Percentiles rank a stretch among this genome's conserved stretches.
Conservation (phyloP, 257 asterid genomes). For the Penstemon davidsonii region DNA sequence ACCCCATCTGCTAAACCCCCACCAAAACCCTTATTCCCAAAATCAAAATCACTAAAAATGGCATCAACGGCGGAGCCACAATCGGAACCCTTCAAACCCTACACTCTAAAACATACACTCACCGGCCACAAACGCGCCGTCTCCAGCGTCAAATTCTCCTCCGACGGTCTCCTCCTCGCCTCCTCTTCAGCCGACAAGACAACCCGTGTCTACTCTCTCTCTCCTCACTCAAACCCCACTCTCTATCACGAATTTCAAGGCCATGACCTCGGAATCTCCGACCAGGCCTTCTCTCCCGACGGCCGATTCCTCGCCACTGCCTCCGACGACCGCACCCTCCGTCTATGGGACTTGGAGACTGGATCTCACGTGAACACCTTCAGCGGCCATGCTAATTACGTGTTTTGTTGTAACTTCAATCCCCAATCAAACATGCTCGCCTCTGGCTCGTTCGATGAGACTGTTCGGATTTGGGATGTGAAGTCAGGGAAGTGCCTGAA, state of each 20-base stretch:
- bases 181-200: conserved; percentile 88
- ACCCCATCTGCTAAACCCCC: conserved; percentile 24
- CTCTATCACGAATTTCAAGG: conserved; percentile 66
- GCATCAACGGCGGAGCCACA: conserved; percentile 47
- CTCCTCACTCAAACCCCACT: conserved; percentile 36
- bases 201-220: conserved; percentile 62
- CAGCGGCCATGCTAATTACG: conserved; percentile 82
- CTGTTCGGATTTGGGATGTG: conserved; percentile 93
- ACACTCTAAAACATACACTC: conserved; percentile 63
- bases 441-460: conserved; percentile 89
- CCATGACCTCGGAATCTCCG: conserved; percentile 84
- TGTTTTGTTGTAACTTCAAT: conserved; percentile 77
- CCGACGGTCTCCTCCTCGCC: conserved; percentile 73
- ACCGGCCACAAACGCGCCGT: conserved; percentile 76
- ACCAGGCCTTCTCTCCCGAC: conserved; percentile 82
- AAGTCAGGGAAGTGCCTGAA: conserved; percentile 83
- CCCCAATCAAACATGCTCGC: conserved; percentile 86
- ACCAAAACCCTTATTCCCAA: conserved; percentile 30
- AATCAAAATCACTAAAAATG: conserved; percentile 22
- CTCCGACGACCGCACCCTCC: conserved; percentile 88
- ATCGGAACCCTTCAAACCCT: conserved; percentile 65
- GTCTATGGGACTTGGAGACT: conserved; percentile 75
- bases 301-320: conserved; percentile 81
- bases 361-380: conserved; percentile 83
- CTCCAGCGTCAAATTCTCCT: conserved; percentile 82